phyloP scores from a whole-genome alignment of 805 yeast species.

The Cyberlindnera americana region DNA sequence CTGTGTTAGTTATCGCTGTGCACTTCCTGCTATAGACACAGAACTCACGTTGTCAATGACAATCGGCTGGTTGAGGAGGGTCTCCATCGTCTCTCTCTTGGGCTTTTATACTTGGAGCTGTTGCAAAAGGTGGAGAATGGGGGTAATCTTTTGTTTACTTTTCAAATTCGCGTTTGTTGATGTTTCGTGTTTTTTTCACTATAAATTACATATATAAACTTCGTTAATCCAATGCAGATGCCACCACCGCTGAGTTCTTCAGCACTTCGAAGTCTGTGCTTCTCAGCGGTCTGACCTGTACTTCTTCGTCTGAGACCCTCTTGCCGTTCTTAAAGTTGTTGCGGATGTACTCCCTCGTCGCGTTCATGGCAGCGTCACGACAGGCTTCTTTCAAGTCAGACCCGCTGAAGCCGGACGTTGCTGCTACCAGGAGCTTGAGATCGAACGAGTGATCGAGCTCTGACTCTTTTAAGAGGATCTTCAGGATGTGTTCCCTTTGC shows the following conservation, averaged over 20 bases:
- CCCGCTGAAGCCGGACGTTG: conserved; percentile 80
- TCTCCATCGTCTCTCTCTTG: conserved; percentile 13
- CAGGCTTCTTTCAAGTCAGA: conserved; percentile 89
- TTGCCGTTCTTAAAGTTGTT: conserved; percentile 38
- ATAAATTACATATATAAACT: too few species aligned
- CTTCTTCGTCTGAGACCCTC: conserved; percentile 34
- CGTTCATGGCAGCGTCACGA: conserved; percentile 87
- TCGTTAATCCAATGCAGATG: conserved; percentile 6
- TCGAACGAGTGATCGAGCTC: conserved; percentile 57
- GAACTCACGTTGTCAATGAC: conserved; percentile 60
- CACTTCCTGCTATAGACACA: background rate
- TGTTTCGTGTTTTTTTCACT: too few species aligned
- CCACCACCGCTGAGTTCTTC: background rate
- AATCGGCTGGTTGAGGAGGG: conserved; percentile 62
- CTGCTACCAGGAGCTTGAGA: conserved; percentile 51
- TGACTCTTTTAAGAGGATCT: conserved; percentile 65
- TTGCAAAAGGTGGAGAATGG: too few species aligned
- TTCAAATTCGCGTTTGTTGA: too few species aligned
- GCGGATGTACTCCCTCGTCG: conserved; percentile 82
- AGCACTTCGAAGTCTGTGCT: conserved; percentile 48
- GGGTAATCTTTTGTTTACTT: conserved; percentile 10
- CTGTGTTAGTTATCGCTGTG: conserved; percentile 5
- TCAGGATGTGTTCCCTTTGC: conserved; percentile 69
- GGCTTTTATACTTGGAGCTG: too few species aligned
- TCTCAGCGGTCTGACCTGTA: conserved; percentile 55